Evolutionary conservation across 2,329 filamentous ascomycete genomes (phyloP).

Genomic region (Aureobasidium vineae): DNA sequence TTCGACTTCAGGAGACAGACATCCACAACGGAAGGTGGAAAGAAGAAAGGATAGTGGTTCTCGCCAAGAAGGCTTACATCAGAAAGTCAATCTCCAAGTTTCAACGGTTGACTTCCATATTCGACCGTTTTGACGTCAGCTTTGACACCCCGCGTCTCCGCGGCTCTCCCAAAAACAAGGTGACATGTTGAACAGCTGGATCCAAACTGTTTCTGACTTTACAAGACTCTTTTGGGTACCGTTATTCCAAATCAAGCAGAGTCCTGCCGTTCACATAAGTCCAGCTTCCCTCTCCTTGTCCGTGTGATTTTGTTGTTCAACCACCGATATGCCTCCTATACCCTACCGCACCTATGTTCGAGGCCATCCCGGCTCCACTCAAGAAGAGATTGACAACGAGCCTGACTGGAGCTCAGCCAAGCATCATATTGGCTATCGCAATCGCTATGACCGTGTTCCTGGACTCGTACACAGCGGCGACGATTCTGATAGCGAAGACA

Average conservation of each 20-base stretch:
- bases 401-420: slow-evolving; percentile 45
- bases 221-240: neutral
- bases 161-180: neutral
- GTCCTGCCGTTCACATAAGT: neutral
- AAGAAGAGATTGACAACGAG: slow-evolving; percentile 45
- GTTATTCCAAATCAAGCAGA: neutral
- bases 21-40: neutral
- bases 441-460: slow-evolving; percentile 40
- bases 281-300: neutral
- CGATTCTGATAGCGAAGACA: slow-evolving; percentile 28
- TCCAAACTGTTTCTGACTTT: neutral
- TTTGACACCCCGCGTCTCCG: slow-evolving; percentile 10
- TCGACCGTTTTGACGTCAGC: slow-evolving; percentile 10
- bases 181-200: neutral
- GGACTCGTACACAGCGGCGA: slow-evolving; percentile 43
- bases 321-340: slow-evolving; percentile 34
- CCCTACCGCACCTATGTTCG: slow-evolving; percentile 36
- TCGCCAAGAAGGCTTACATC: neutral
- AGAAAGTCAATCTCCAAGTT: neutral
- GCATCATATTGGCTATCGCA: slow-evolving; percentile 45
- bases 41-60: neutral
- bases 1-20: neutral
- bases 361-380: slow-evolving; percentile 44
- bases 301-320: neutral
- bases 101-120: neutral